These are phyloP conservation scores for Sedum album DNA, from an alignment of 164 flowering plant genomes.

Conservation along the genomic window DNA sequence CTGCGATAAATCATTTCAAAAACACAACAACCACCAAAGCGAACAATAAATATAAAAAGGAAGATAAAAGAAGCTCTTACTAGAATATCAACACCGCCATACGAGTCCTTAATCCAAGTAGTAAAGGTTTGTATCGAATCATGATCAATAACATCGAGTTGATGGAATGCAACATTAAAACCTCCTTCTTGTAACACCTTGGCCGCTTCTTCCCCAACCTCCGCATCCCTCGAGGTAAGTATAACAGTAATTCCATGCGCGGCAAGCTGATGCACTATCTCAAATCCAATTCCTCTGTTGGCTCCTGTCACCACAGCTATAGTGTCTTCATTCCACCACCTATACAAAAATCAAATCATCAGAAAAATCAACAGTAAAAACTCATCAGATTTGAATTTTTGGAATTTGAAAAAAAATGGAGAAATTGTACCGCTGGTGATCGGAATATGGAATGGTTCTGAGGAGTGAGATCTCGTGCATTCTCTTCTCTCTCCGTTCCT, in stretches of 20 bases:
- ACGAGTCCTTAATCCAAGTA: constrained; percentile 48
- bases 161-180: constrained; percentile 54
- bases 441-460: constrained; percentile 57
- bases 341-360: constrained; percentile 14
- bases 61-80: constrained; percentile 30
- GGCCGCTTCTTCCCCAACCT: constrained; percentile 52
- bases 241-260: constrained; percentile 61
- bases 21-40: neutral
- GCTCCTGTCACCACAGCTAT: constrained; percentile 91
- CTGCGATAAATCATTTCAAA: constrained; percentile 27
- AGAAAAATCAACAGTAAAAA: neutral
- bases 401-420: neutral
- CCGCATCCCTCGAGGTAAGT: constrained; percentile 63
- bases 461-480: constrained; percentile 48
- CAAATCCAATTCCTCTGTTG: constrained; percentile 91
- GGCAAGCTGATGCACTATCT: constrained; percentile 75
- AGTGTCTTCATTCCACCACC: constrained; percentile 88
- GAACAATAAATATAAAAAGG: too few relatives aligned
- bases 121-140: constrained; percentile 42
- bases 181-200: constrained; percentile 62
- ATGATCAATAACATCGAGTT: constrained; percentile 55
- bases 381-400: neutral
- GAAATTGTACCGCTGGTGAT: constrained; percentile 34
- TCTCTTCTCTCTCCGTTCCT: constrained; percentile 39
- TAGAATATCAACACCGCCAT: constrained; percentile 71